Evolutionary conservation across 2,329 filamentous ascomycete species (phyloP), one percentile per base, ranked within the genome.

Genomic region (Myriosclerotinia curreyana): DNA sequence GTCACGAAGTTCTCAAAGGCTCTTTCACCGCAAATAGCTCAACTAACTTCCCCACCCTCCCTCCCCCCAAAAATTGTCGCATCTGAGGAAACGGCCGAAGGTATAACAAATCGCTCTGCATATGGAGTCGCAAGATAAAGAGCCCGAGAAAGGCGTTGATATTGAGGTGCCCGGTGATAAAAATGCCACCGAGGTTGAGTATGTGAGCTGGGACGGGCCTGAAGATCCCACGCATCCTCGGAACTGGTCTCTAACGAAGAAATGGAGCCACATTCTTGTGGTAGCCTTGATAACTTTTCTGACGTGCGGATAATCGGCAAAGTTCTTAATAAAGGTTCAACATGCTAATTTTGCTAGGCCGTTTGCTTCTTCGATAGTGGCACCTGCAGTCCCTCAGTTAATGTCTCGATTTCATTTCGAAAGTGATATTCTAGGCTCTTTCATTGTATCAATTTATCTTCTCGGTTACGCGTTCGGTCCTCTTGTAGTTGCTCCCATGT

Each of bases 401-500:
- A 55, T 42, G 17, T 62, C 15, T 7, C 40, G 6, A 31, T 31
- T 31, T 31, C 28, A 31, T 31, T 31, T 31, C 28, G 4, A 31
- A 31, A 31, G 28, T 31, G 28, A 31, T 31, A 31, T 55, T 25
- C n/a, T 22, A 34, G 28, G 48, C 25, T 49, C 22, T 49, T 49
- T 49, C 11, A 49, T 49, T 49, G n/a, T 49, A 9, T 49, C 22
- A 74, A 72, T 15, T 72, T 79, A 51, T 31, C 28, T 31, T 31
- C 28, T 31, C 4, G 76, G 87, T 42, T 80, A 86, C 53, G 79
- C 75, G 17, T 85, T 88, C 69, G 82, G 86, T 2, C 82, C 89
- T 67, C 69, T 89, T 15, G 25, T 49, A 28, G 25, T 28, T 11
- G 48, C 48, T 49, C 48, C 22, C 48, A 22, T 22, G 22, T 28